Evolutionary conservation across 2,329 filamentous ascomycete species (phyloP).

Genomic region (Botrytis byssoidea): DNA sequence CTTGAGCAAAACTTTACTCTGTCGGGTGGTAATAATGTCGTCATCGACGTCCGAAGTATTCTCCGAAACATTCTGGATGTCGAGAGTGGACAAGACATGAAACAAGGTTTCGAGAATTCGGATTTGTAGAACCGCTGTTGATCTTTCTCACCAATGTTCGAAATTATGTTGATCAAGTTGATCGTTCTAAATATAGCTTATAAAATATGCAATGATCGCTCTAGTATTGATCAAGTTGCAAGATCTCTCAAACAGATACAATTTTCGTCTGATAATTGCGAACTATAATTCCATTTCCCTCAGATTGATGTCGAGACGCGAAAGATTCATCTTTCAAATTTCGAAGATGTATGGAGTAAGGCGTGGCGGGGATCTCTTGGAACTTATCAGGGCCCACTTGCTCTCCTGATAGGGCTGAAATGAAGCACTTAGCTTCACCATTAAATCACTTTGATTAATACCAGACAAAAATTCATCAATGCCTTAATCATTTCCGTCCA

Average conservation of each 20-base stretch:
- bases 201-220: not conserved
- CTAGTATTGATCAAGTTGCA: not conserved
- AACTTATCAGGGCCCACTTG: not conserved
- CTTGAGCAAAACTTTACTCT: conserved; percentile 43
- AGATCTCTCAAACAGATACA: not conserved
- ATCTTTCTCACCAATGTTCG: conserved; percentile 12
- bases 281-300: not conserved
- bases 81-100: conserved; percentile 17
- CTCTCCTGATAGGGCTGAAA: conserved; percentile 4
- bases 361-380: not conserved
- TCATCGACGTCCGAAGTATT: conserved; percentile 33
- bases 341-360: not conserved
- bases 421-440: not conserved
- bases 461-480: not conserved
- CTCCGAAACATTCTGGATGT: conserved; percentile 32
- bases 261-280: not conserved
- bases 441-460: not conserved
- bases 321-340: not conserved
- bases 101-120: conserved; percentile 26
- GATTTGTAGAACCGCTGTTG: not conserved
- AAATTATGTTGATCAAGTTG: conserved; percentile 10
- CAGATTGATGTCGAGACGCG: not conserved
- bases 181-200: conserved; percentile 9
- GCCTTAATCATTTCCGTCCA: not conserved
- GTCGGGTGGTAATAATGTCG: conserved; percentile 24